A percentile compares a stretch with the other conserved stretches of the same genome.
These are phyloP conservation scores for Pythium aquatile DNA, from an alignment of 352 stramenopile species.

Conservation along the genomic window DNA sequence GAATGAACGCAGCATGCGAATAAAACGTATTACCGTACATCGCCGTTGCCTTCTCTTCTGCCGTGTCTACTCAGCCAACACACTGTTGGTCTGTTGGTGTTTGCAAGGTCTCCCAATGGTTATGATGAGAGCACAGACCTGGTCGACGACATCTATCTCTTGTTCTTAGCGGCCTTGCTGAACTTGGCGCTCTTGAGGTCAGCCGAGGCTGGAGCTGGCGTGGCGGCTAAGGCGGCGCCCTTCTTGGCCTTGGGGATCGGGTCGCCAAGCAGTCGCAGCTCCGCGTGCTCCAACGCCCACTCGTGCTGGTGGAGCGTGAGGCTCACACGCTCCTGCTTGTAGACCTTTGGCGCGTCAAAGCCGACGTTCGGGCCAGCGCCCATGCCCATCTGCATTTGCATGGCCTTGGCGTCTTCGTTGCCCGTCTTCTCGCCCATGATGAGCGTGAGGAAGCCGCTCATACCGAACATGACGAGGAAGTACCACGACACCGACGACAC, in stretches of 20 bases:
- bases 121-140: constrained; percentile 31
- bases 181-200: constrained; percentile 67
- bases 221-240: constrained; percentile 11
- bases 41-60: not conserved
- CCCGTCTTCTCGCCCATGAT: constrained; percentile 92
- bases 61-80: not conserved
- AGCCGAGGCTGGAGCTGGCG: constrained; percentile 21
- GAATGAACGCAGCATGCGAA: not conserved
- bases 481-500: constrained; percentile 98
- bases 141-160: constrained; percentile 53
- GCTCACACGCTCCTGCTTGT: constrained; percentile 88
- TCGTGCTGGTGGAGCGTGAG: constrained; percentile 81
- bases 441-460: constrained; percentile 95
- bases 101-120: not conserved
- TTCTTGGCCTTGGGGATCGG: constrained; percentile 53
- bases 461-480: constrained; percentile 99
- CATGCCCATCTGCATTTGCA: constrained; percentile 94
- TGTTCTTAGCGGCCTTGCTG: constrained; percentile 72
- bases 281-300: constrained; percentile 74
- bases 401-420: constrained; percentile 87
- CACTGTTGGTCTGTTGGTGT: not conserved
- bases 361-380: constrained; percentile 74
- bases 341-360: constrained; percentile 90
- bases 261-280: constrained; percentile 84
- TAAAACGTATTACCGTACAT: not conserved